These are phyloP conservation scores for Chaetomium tenue DNA, from an alignment of 495 filamentous ascomycete genomes.

Conservation along the genomic window DNA sequence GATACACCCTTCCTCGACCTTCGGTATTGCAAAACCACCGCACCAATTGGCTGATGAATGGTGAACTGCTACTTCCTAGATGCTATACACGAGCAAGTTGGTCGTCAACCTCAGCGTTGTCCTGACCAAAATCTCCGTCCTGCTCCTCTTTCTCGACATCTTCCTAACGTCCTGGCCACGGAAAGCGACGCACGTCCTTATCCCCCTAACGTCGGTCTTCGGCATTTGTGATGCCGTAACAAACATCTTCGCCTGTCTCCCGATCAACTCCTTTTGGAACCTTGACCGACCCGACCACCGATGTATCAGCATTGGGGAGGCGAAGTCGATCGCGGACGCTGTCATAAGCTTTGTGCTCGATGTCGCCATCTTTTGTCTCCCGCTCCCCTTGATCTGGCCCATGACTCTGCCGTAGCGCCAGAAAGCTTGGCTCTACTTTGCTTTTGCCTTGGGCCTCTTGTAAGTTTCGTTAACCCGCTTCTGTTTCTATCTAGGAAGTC, in stretches of 20 bases:
- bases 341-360: constrained; percentile 32
- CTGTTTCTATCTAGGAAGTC: no score
- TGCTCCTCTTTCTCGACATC: constrained; percentile 32
- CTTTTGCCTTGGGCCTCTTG: constrained; percentile 28
- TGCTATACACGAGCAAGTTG: not conserved
- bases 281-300: not conserved
- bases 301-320: not conserved
- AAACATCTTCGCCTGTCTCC: constrained; percentile 22
- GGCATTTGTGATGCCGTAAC: constrained; percentile 17
- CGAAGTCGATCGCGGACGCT: constrained; percentile 16
- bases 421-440: constrained; percentile 26
- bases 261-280: constrained; percentile 20
- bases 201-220: constrained; percentile 20
- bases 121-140: constrained; percentile 33
- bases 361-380: constrained; percentile 35
- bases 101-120: constrained; percentile 21
- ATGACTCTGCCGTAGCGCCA: constrained; percentile 26
- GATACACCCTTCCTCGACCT: no score
- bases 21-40: no score
- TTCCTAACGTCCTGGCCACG: constrained; percentile 21
- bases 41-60: not conserved
- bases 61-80: not conserved
- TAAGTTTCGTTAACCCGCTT: no score
- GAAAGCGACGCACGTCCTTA: constrained; percentile 10
- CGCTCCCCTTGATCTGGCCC: constrained; percentile 30